Conservation (phyloP, 2,329 filamentous ascomycete genomes). For the Pseudocercospora vitis region DNA sequence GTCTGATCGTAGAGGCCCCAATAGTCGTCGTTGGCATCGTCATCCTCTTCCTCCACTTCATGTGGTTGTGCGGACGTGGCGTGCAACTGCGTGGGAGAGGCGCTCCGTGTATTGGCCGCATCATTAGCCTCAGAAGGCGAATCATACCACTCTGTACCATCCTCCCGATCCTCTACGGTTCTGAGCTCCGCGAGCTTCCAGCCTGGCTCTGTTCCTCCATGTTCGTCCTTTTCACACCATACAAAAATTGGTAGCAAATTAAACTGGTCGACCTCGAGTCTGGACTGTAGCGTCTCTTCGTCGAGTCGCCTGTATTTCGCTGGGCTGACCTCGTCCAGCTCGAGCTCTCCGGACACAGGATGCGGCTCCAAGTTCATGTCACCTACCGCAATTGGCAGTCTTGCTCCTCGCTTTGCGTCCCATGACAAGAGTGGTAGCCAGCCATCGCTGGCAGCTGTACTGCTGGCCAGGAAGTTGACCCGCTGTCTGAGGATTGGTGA, state of each 20-base stretch:
- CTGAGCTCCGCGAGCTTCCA: slow-evolving; percentile 74
- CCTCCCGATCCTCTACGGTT: slow-evolving; percentile 55
- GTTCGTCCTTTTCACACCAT: slow-evolving; percentile 66
- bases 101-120: slow-evolving; percentile 13
- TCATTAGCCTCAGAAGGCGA: slow-evolving; percentile 63
- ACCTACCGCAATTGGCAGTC: slow-evolving; percentile 61
- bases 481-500: slow-evolving; percentile 65
- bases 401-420: slow-evolving; percentile 57
- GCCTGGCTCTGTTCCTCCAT: slow-evolving; percentile 56
- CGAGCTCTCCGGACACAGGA: slow-evolving; percentile 75
- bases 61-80: slow-evolving; percentile 8
- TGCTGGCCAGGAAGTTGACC: slow-evolving; percentile 60
- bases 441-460: slow-evolving; percentile 45
- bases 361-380: slow-evolving; percentile 72
- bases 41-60: slow-evolving; percentile 56
- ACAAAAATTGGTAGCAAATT: slow-evolving; percentile 65
- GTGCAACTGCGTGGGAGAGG: slow-evolving; percentile 21
- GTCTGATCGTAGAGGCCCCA: slow-evolving; percentile 73
- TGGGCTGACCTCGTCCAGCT: slow-evolving; percentile 66
- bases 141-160: slow-evolving; percentile 58
- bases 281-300: slow-evolving; percentile 70
- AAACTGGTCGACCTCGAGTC: slow-evolving; percentile 62
- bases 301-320: slow-evolving; percentile 69
- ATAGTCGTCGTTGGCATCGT: slow-evolving; percentile 67
- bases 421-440: slow-evolving; percentile 76